Evolutionary conservation across 129 eudicot genomes (phyloP), one percentile per base, ranked within the genome.

Genomic region (Lonicera japonica): DNA sequence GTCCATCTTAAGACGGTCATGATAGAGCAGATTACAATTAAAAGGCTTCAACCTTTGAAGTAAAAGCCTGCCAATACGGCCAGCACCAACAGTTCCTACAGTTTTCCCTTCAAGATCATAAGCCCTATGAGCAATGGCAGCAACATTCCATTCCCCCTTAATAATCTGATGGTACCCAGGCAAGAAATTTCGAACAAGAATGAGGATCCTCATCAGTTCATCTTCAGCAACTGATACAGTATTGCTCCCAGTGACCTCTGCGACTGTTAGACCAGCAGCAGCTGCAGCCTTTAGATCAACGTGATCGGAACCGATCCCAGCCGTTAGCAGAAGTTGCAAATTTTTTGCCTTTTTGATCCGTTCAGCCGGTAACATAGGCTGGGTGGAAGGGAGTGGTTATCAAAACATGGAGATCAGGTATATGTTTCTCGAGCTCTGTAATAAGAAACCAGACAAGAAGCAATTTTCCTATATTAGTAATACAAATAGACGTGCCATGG

Each of bases 31-130:
- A 72, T 88, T 94, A 60, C 99, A 94, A 23, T 83, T 83, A 61
- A 94, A 94, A 52, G 99, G 99, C 75, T 94, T 94, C 82, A 94
- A 70, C 23, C 99, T 74, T 73, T 94, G 99, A 50, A 94, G 95
- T 56, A 94, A 71, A 50, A 94, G 86, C 71, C 69, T 79, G 47
- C 99, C 99, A 11, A 94, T 94, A 16, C 99, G 77, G 36, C 99
- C 99, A 41, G 95, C 92, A 20, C 99, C 99, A 66, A 94, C 89
- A 14, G 99, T 94, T 56, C 99, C 99, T 0, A 94, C 86, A 22
- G 99, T 94, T 72, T 94, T 94, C 19, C 96, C 99, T 77, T 94
- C 96, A 57, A 94, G 95, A 78, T 94, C 99, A 75, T 94, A 94
- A 65, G 99, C 91, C 58, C 95, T 73, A 66, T 94, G 59, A 65